Conservation (phyloP, 202 grass and related monocot species). For the Saccharum hybrid region DNA sequence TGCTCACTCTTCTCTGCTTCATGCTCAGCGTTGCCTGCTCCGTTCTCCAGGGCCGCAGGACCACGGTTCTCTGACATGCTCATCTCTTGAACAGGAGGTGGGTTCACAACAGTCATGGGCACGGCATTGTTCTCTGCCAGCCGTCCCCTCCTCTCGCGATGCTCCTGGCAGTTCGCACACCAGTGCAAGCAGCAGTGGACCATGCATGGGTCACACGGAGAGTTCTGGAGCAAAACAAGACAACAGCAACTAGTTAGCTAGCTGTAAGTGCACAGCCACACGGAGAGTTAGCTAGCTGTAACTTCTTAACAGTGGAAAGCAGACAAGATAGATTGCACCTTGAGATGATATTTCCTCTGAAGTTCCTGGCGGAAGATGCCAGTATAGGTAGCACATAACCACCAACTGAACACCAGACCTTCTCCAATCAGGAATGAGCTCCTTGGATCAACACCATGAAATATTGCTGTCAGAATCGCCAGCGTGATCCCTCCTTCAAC, state of each 20-base stretch:
- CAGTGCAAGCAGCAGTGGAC: slow-evolving; percentile 93
- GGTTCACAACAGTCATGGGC: slow-evolving; percentile 74
- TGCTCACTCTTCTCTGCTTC: slow-evolving; percentile 40
- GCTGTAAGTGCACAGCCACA: neutral
- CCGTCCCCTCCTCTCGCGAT: slow-evolving; percentile 76
- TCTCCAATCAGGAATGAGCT: slow-evolving; percentile 82
- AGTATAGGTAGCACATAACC: slow-evolving; percentile 88
- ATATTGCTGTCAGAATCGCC: slow-evolving; percentile 74
- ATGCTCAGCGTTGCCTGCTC: slow-evolving; percentile 27
- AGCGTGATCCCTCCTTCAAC: slow-evolving; percentile 86
- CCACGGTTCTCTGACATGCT: slow-evolving; percentile 47
- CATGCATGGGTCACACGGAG: slow-evolving; percentile 89
- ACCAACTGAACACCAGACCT: slow-evolving; percentile 88
- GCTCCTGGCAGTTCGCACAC: slow-evolving; percentile 91
- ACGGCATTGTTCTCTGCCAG: slow-evolving; percentile 61
- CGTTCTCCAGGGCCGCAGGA: slow-evolving; percentile 30
- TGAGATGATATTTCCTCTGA: slow-evolving; percentile 93
- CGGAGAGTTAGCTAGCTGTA: neutral
- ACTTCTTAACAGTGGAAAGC: neutral
- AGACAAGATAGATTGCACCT: slow-evolving; percentile 50
- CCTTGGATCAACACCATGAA: slow-evolving; percentile 86
- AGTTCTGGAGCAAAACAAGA: slow-evolving; percentile 56
- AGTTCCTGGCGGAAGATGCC: slow-evolving; percentile 84
- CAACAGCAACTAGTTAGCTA: neutral
- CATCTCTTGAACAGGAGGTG: slow-evolving; percentile 88